Evolutionary conservation across 2,329 filamentous ascomycete species (phyloP), one percentile per base, ranked within the genome.

Genomic region (Tolypocladium amazonense): DNA sequence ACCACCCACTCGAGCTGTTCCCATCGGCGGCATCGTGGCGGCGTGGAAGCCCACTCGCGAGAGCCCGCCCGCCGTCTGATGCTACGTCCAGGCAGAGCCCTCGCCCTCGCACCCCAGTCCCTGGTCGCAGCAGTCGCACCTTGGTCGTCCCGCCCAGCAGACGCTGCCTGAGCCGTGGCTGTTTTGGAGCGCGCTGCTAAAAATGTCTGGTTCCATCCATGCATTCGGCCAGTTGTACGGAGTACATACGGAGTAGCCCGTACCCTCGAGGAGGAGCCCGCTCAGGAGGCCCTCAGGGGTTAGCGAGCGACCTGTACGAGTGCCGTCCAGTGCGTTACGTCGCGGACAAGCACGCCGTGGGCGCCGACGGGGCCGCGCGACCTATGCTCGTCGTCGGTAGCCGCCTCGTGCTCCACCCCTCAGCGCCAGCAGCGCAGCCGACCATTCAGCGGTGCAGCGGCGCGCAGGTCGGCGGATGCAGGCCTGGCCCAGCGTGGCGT

Each of bases 391-490:
- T 18, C 38, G 38, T 20, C 38, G 15, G 38, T 57, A 57, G 39
- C 37, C 56, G 56, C 37, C 41, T 23, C 30, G 41, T 57, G 25
- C 56, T 41, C 56, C 39, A 45, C 56, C 43, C 2, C 27, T 11
- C 33, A 38, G 25, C 39, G 27, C 30, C 39, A 33, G 20, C 50
- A 45, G 38, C 43, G 15, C 39, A 57, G 25, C 25, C 56, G 56
- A 47, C 56, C 56, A 57, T 23, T 57, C 56, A 57, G 41, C 56
- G 56, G 43, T 47, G 56, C 56, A 57, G 56, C 56, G 20, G 41
- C 8, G 14, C 45, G 45, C 45, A 30, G 45, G 45, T 15, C 45
- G 50, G 50, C 50, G 30, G 50, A 53, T 53, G 50, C 50, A 53
- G 50, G 30, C 50, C 50, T 35, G 50, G 50, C 30, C 30, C 27